Base-by-base conservation (phyloP, 768 basidiomycete species). In the Phaffia australis region DNA sequence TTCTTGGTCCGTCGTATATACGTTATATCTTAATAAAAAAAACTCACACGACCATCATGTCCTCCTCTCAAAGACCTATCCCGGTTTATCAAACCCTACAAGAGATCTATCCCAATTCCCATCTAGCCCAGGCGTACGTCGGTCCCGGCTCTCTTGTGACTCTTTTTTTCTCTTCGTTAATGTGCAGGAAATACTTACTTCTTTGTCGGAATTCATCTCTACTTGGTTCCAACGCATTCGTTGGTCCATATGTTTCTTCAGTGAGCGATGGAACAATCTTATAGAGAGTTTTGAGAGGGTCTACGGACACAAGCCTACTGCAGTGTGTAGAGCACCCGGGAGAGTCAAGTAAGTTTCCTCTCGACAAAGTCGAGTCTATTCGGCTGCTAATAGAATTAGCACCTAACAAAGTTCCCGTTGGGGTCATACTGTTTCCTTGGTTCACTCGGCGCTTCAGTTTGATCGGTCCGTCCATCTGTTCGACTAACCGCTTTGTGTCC, bases 261-360 rank as follows among this genome's bases (percentile, higher is more conserved):
- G 70, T 25, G 16, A 32, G 18, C 35, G 85, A 54, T 88, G 85
- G 85, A 79, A 83, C 70, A 76, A 80, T 32, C 81, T 89, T 48
- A 80, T 80, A 1, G 77, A 80, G 29, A 81, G 86, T 71, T 89
- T 87, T 74, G 78, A 81, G 71, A 77, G 73, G 63, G 80, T 83
- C 65, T 89, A 87, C 70, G 85, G 85, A 6, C 79, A 79, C 69
- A 82, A 81, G 61, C 87, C 88, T 16, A 78, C 81, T 5, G 85
- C 85, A 70, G 87, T 89, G 71, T 82, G 83, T 8, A 79, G 87
- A 72, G 87, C 88, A 6, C 88, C 88, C 1, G 88, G 88, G 8
- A 81, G 88, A 69, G 84, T 90, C 57, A 89, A 90, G 87, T 87
- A 4, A 30, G 58, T 60, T 8, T 23, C 15, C n/a, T 23, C 15